A percentile compares a stretch with the other conserved stretches of the same genome.
These are phyloP conservation scores for Tetrastigma voinierianum DNA, from an alignment of 164 flowering plant species.

Conservation along the genomic window DNA sequence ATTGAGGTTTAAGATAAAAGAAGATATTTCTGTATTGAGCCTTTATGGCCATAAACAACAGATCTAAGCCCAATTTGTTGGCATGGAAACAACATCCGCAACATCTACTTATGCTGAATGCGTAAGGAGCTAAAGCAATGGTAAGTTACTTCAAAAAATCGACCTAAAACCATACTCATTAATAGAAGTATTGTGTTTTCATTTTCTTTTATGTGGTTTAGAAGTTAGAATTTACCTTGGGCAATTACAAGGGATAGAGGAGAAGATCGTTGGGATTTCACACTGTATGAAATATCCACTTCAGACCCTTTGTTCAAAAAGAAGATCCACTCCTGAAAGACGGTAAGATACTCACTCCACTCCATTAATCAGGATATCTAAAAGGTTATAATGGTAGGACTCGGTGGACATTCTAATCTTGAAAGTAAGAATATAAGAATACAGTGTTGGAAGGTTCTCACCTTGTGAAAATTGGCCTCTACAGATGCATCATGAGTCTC, in stretches of 20 bases:
- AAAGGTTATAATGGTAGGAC: neutral
- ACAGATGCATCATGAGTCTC: slow-evolving; percentile 36
- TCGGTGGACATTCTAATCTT: neutral
- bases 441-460: slow-evolving; percentile 14
- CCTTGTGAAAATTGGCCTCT: slow-evolving; percentile 41
- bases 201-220: neutral
- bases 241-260: slow-evolving; percentile 55
- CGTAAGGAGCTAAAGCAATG: too few species aligned
- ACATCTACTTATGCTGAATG: too few species aligned
- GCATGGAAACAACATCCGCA: too few species aligned
- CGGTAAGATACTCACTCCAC: neutral
- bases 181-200: too few species aligned
- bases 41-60: neutral
- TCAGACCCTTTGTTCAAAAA: slow-evolving; percentile 54
- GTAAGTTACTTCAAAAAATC: too few species aligned
- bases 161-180: too few species aligned
- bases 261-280: slow-evolving; percentile 30
- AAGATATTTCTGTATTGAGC: neutral
- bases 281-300: slow-evolving; percentile 45
- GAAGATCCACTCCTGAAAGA: slow-evolving; percentile 61
- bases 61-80: neutral
- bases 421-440: slow-evolving; percentile 1
- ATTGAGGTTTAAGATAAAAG: neutral
- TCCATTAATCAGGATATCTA: neutral
- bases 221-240: slow-evolving; percentile 32